These are phyloP conservation scores for Phytophthora citricola DNA, from an alignment of 352 stramenopile genomes.

Conservation along the genomic window DNA sequence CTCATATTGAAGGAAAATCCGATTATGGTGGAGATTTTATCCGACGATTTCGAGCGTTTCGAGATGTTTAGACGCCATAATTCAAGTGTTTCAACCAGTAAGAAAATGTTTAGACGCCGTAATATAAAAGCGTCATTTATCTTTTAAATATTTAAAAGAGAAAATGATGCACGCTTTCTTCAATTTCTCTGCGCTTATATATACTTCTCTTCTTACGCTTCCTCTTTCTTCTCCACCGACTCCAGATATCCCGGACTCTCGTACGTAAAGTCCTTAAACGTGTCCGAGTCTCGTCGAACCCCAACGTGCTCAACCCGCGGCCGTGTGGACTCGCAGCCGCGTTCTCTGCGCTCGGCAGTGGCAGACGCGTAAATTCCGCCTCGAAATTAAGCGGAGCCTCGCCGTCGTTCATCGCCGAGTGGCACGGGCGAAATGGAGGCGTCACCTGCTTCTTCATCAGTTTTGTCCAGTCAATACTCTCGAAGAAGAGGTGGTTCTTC, in stretches of 20 bases:
- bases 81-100: no score
- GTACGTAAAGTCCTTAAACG: constrained; percentile 85
- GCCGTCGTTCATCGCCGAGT: constrained; percentile 70
- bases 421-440: constrained; percentile 80
- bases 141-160: no score
- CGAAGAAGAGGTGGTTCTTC: constrained; percentile 83
- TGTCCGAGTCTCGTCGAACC: constrained; percentile 67
- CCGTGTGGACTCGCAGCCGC: constrained; percentile 27
- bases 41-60: no score
- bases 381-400: constrained; percentile 88
- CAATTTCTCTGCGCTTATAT: constrained; percentile 33
- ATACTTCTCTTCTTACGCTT: constrained; percentile 23
- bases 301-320: constrained; percentile 15
- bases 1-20: constrained; percentile 1
- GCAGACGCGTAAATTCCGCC: constrained; percentile 85
- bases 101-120: no score
- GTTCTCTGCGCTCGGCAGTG: constrained; percentile 73
- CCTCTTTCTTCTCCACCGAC: constrained; percentile 45
- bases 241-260: constrained; percentile 78
- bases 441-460: constrained; percentile 65
- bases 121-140: no score
- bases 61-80: no score
- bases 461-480: constrained; percentile 74
- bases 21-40: no score
- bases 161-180: constrained; percentile 2